These are phyloP conservation scores for Leccinum disarticulatum DNA, from an alignment of 768 basidiomycete species.

Conservation along the genomic window DNA sequence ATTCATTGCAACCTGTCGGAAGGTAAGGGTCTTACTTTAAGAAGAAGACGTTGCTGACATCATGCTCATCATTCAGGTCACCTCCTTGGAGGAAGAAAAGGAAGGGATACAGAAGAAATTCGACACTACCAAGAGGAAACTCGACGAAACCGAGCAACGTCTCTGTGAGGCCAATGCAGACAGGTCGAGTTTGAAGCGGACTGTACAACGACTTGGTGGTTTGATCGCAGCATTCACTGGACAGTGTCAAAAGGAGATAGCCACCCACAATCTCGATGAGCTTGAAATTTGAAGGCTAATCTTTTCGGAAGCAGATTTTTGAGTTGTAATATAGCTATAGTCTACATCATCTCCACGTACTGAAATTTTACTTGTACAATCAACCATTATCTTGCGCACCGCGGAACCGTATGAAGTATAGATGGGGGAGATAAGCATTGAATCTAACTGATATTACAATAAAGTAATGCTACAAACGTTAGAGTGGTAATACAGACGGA, in stretches of 20 bases:
- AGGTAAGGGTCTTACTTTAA: constrained; percentile 4
- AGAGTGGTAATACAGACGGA: neutral
- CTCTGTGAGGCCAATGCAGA: constrained; percentile 20
- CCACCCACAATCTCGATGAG: neutral
- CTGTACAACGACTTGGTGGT: constrained; percentile 11
- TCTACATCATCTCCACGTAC: neutral
- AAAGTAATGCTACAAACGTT: constrained; percentile 13
- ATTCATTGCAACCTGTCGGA: constrained; percentile 13
- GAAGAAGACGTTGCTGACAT: constrained; percentile 1
- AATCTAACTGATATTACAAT: neutral
- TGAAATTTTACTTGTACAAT: neutral
- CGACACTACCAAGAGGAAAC: constrained; percentile 14
- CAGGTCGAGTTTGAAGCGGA: constrained; percentile 9
- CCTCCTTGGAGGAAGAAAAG: constrained; percentile 16
- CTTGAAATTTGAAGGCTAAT: neutral
- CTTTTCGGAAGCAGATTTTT: neutral
- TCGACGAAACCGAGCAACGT: constrained; percentile 18
- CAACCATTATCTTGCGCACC: neutral
- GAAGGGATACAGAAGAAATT: constrained; percentile 17
- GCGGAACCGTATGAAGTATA: neutral
- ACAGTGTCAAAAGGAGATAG: constrained; percentile 7
- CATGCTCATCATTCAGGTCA: constrained; percentile 10
- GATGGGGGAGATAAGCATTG: neutral
- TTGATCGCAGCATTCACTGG: constrained; percentile 11
- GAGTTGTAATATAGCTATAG: constrained; percentile 3